Evolutionary conservation across 345 rosid genomes (phyloP), one percentile per base, ranked within the genome.

Genomic region (Linum lewisii): DNA sequence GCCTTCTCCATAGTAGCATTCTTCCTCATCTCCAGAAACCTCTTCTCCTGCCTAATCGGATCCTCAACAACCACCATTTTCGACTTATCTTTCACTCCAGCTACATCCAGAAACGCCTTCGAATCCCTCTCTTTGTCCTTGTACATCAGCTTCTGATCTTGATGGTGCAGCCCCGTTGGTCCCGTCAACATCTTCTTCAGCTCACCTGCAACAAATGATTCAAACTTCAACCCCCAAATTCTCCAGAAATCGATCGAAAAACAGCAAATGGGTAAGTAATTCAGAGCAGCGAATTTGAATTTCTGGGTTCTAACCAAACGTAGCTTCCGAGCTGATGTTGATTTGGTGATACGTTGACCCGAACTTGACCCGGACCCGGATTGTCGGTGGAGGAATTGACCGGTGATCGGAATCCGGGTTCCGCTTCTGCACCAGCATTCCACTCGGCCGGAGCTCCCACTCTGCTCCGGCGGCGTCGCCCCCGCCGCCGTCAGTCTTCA

Each of bases 401-500:
- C 47, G 64, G 20, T 65, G 62, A 60, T 56, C 42, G 51, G 65
- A 50, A 50, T 55, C 49, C 21, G 69, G 18, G 32, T 57, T 61
- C 61, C 74, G 56, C 50, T 51, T 70, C 25, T 70, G 74, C 21
- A 70, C 74, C 37, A 70, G 21, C 74, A 70, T 70, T 42, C 74
- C 74, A 20, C 74, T 69, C 6, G 74, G 74, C 45, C 74, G 64
- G 0, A 70, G 16, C 21, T 70, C 74, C 66, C 63, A 51, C 21
- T 70, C 59, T 20, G 80, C 79, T 32, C 73, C 84, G 34, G 84
- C 55, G 70, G 82, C 26, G 53, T 65, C 9, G 60, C 75, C 59
- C 70, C 72, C 42, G 87, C 70, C 62, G 73, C 69, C 54, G 77
- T 84, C 45, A 82, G 71, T 61, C 75, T 80, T 84, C 84, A 81